Evolutionary conservation across 2,329 filamentous ascomycete genomes (phyloP).

Genomic region (Trichoderma simmonsii): DNA sequence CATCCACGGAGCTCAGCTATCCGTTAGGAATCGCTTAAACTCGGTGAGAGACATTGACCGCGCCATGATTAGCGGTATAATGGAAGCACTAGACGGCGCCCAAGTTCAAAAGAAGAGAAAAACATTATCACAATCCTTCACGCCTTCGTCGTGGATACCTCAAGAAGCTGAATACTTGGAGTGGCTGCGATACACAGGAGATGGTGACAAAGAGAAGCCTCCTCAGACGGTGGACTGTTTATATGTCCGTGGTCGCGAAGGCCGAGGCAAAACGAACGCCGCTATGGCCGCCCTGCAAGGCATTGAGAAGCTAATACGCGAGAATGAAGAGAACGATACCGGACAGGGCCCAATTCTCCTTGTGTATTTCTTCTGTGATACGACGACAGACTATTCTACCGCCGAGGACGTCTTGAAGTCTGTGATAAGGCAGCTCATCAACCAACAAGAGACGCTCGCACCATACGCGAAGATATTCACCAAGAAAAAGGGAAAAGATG

Average conservation of each 20-base stretch:
- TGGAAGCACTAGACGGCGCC: constrained; percentile 34
- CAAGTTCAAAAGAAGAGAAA: constrained; percentile 35
- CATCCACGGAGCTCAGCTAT: constrained; percentile 35
- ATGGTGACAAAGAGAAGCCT: constrained; percentile 17
- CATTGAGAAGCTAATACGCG: constrained; percentile 31
- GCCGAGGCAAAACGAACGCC: constrained; percentile 41
- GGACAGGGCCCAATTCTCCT: constrained; percentile 31
- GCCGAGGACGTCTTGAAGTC: constrained; percentile 42
- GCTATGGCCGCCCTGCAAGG: constrained; percentile 38
- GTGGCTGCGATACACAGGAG: neutral
- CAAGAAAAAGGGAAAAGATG: constrained; percentile 30
- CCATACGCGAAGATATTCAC: constrained; percentile 36
- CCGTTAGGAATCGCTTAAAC: constrained; percentile 38
- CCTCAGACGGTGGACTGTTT: constrained; percentile 31
- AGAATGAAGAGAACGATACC: constrained; percentile 21
- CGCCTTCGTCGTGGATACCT: neutral
- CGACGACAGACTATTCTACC: constrained; percentile 35
- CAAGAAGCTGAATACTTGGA: neutral
- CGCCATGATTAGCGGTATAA: constrained; percentile 31
- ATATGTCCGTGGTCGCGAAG: constrained; percentile 41
- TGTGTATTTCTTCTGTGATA: constrained; percentile 43
- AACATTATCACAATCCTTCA: constrained; percentile 21
- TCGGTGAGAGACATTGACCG: constrained; percentile 37
- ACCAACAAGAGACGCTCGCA: constrained; percentile 33
- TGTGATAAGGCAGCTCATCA: constrained; percentile 38